These are phyloP conservation scores for Aspergillus floridensis DNA, from an alignment of 2,329 filamentous ascomycete genomes.

Conservation along the genomic window DNA sequence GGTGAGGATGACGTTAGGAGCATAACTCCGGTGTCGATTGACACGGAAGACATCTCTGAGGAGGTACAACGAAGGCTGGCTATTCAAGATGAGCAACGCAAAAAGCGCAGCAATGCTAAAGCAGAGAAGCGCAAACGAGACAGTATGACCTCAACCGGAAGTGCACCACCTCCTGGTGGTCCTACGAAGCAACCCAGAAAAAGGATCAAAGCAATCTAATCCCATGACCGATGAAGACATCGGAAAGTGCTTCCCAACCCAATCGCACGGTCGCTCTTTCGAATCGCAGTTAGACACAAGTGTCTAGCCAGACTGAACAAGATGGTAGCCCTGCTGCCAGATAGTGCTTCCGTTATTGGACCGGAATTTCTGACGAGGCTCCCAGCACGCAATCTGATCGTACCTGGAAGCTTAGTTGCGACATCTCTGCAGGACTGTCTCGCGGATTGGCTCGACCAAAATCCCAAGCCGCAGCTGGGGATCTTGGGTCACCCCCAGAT, in stretches of 20 bases:
- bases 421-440: not conserved
- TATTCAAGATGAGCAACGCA: conserved; percentile 42
- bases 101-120: conserved; percentile 28
- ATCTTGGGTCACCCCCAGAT: not conserved
- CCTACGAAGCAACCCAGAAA: conserved; percentile 23
- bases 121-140: conserved; percentile 39
- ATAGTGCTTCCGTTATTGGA: not conserved
- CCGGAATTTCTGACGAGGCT: not conserved
- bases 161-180: conserved; percentile 13
- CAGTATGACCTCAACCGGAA: conserved; percentile 32
- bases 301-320: too few relatives aligned
- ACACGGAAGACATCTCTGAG: conserved; percentile 46
- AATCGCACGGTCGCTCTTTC: not conserved
- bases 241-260: not conserved
- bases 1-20: conserved; percentile 25
- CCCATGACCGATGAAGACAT: not conserved
- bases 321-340: too few relatives aligned
- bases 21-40: conserved; percentile 26
- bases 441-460: not conserved
- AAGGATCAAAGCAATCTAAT: conserved; percentile 13
- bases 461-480: not conserved
- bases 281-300: not conserved
- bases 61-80: conserved; percentile 46
- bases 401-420: not conserved
- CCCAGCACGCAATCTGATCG: not conserved